Percentiles rank a stretch among this genome's conserved stretches.
These are phyloP conservation scores for Acorus gramineus DNA, from an alignment of 106 monocot genomes.

Conservation along the genomic window DNA sequence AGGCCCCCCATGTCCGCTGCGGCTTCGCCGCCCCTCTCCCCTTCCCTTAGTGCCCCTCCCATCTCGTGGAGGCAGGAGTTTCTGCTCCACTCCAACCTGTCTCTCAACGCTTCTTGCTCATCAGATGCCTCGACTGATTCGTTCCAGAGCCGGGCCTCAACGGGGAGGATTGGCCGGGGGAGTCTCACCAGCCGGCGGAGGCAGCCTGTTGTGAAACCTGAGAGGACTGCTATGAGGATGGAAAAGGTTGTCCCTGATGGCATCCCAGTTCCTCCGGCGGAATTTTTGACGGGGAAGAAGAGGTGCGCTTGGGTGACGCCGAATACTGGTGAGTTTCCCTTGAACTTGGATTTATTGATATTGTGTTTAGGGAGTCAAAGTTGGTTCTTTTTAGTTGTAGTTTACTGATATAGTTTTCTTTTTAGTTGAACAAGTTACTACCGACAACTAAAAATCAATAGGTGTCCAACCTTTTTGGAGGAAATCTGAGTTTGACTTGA, in stretches of 20 bases:
- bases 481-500: too few relatives aligned
- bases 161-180: slow-evolving; percentile 57
- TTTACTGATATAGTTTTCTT: too few relatives aligned
- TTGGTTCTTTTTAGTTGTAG: not conserved
- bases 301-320: slow-evolving; percentile 84
- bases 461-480: too few relatives aligned
- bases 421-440: too few relatives aligned
- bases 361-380: not conserved
- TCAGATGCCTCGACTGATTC: slow-evolving; percentile 82
- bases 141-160: slow-evolving; percentile 68
- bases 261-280: slow-evolving; percentile 11
- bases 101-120: slow-evolving; percentile 87
- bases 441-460: too few relatives aligned
- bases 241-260: slow-evolving; percentile 29
- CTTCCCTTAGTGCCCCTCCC: slow-evolving; percentile 24
- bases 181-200: slow-evolving; percentile 20
- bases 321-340: slow-evolving; percentile 49
- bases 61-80: slow-evolving; percentile 48
- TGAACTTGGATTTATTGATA: not conserved
- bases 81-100: slow-evolving; percentile 52
- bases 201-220: slow-evolving; percentile 23
- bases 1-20: not conserved
- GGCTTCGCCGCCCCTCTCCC: slow-evolving; percentile 4
- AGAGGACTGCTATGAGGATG: slow-evolving; percentile 23
- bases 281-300: slow-evolving; percentile 34